phyloP scores from a whole-genome alignment of 192 early-diverging fungal genomes.

The Neocallimastix lanati region DNA sequence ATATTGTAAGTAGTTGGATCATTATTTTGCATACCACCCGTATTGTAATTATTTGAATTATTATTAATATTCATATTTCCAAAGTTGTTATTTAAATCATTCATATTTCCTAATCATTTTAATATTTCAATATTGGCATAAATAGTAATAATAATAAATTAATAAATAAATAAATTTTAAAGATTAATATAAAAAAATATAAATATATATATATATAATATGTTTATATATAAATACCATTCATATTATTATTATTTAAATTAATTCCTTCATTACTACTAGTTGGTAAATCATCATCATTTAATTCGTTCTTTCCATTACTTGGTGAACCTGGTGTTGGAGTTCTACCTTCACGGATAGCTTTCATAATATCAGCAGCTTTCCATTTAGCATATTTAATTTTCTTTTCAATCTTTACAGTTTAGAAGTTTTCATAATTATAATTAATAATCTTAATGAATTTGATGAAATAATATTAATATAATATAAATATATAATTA shows the following conservation, averaged over 20 bases:
- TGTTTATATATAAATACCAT: no score
- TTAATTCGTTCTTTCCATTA: not conserved
- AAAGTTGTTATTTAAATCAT: not conserved
- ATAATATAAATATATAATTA: no score
- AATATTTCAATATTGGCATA: no score
- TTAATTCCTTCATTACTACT: not conserved
- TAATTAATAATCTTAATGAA: no score
- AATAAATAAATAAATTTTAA: no score
- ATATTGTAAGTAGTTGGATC: not conserved
- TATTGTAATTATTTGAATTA: not conserved
- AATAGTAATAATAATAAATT: no score
- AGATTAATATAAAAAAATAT: no score
- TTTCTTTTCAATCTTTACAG: slow-evolving; percentile 64
- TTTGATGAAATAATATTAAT: no score
- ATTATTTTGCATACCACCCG: not conserved
- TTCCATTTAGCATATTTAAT: slow-evolving; percentile 94
- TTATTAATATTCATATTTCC: not conserved
- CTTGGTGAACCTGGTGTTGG: slow-evolving; percentile 40
- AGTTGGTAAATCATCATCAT: not conserved
- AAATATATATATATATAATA: not conserved
- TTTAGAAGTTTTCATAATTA: no score
- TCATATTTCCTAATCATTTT: no score
- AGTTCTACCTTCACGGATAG: slow-evolving; percentile 60
- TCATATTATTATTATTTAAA: not conserved
- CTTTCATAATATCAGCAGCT: slow-evolving; percentile 83